phyloP scores from a whole-genome alignment of 2,329 filamentous ascomycete genomes.

The Chaetothyriales sp. region DNA sequence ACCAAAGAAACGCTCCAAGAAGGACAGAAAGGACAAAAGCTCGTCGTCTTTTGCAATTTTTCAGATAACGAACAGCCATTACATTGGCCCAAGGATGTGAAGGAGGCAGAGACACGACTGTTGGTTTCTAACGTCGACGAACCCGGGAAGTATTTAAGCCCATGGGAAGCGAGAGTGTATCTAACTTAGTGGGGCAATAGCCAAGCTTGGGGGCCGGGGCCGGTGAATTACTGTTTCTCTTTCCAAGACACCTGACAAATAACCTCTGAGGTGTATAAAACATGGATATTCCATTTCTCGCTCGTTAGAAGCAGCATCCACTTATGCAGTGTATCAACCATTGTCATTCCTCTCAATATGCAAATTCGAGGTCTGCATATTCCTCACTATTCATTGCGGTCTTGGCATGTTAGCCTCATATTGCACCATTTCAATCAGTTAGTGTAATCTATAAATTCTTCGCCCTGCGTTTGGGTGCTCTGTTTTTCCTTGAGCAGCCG shows the following conservation, averaged over 20 bases:
- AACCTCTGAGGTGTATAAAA: too few relatives aligned
- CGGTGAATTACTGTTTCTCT: too few relatives aligned
- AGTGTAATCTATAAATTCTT: too few relatives aligned
- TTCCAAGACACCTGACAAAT: too few relatives aligned
- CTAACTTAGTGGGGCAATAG: slow-evolving; percentile 6
- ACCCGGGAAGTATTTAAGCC: slow-evolving; percentile 11
- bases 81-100: slow-evolving; percentile 11
- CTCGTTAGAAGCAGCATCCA: too few relatives aligned
- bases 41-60: slow-evolving; percentile 16
- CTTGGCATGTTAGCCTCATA: background rate
- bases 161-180: slow-evolving; percentile 18
- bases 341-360: too few relatives aligned
- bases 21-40: slow-evolving; percentile 4
- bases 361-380: too few relatives aligned
- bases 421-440: background rate
- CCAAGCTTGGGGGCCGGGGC: background rate
- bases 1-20: slow-evolving; percentile 26
- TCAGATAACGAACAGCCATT: slow-evolving; percentile 14
- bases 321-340: too few relatives aligned
- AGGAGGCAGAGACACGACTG: slow-evolving; percentile 8
- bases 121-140: slow-evolving; percentile 13
- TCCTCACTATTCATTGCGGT: background rate
- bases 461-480: too few relatives aligned
- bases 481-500: background rate
- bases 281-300: too few relatives aligned